These are phyloP conservation scores for Boletus subcaerulescens DNA, from an alignment of 768 basidiomycete species.

Conservation along the genomic window DNA sequence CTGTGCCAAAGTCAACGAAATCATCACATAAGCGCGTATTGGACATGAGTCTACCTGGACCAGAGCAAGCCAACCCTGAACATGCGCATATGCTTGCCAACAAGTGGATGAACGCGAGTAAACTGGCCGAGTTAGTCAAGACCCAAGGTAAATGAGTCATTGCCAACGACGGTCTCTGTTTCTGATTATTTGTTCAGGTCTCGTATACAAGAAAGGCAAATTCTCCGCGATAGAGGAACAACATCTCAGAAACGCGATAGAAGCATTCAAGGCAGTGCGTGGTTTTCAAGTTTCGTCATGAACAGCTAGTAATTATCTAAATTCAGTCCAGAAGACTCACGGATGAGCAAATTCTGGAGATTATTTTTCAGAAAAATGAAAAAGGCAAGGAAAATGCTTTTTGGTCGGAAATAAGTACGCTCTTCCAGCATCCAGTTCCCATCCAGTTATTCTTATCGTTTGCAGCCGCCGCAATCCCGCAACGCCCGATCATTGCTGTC, in stretches of 20 bases:
- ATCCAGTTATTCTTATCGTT: constrained; percentile 5
- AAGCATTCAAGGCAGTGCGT: constrained; percentile 57
- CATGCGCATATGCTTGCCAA: constrained; percentile 71
- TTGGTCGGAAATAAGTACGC: constrained; percentile 79
- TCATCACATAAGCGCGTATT: constrained; percentile 38
- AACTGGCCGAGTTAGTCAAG: constrained; percentile 65
- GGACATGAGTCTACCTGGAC: constrained; percentile 41
- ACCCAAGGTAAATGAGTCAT: constrained; percentile 51
- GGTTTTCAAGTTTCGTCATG: not conserved
- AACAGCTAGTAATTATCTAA: constrained; percentile 2
- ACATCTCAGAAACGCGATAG: constrained; percentile 62
- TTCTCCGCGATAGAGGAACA: constrained; percentile 78
- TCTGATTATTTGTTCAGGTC: constrained; percentile 41
- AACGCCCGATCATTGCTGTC: constrained; percentile 78
- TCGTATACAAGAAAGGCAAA: constrained; percentile 87
- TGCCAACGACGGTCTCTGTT: not conserved
- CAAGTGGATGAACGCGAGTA: constrained; percentile 72
- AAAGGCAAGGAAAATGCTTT: constrained; percentile 63
- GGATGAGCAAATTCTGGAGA: constrained; percentile 52
- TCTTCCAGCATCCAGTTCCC: not conserved
- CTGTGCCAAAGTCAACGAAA: constrained; percentile 36
- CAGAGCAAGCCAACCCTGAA: constrained; percentile 44
- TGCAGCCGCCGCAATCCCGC: constrained; percentile 64
- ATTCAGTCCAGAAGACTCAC: constrained; percentile 49
- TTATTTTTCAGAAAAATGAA: constrained; percentile 68